These are phyloP conservation scores for Orychophragmus violaceus DNA, from an alignment of 345 rosid species.

Conservation along the genomic window DNA sequence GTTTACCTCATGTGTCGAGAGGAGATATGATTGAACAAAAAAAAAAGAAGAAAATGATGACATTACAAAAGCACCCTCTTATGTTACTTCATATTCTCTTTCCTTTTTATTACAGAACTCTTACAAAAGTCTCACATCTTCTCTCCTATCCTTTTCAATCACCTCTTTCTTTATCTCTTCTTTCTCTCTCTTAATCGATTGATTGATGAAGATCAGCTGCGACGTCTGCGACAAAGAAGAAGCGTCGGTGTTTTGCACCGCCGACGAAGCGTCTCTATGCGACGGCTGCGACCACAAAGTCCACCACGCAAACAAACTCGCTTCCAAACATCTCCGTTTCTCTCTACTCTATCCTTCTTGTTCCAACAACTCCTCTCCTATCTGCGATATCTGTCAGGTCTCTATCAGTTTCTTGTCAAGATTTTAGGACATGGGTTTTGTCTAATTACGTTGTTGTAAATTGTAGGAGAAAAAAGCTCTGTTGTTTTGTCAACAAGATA, in stretches of 20 bases:
- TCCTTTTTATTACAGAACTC: constrained; percentile 7
- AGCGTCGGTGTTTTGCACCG: constrained; percentile 78
- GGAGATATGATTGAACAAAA: constrained; percentile 11
- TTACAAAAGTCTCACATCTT: constrained; percentile 13
- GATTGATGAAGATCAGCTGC: constrained; percentile 80
- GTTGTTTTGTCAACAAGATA: constrained; percentile 89
- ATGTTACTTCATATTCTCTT: background rate
- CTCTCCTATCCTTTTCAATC: constrained; percentile 14
- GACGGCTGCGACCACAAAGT: constrained; percentile 69
- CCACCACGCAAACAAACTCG: constrained; percentile 93
- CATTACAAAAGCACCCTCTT: background rate
- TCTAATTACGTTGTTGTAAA: background rate
- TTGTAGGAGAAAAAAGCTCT: constrained; percentile 69
- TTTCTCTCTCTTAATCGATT: background rate
- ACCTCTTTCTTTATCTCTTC: constrained; percentile 4
- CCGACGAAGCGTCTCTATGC: constrained; percentile 89
- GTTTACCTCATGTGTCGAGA: too few species aligned
- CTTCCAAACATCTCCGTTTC: constrained; percentile 82
- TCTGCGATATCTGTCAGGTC: constrained; percentile 93
- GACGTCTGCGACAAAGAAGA: constrained; percentile 68
- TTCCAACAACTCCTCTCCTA: constrained; percentile 36
- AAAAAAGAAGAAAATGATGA: background rate
- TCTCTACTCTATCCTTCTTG: constrained; percentile 69
- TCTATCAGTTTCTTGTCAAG: background rate
- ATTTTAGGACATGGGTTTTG: constrained; percentile 12